phyloP scores from a whole-genome alignment of 371 early-diverging fungal genomes.

The Apophysomyces sp. region DNA sequence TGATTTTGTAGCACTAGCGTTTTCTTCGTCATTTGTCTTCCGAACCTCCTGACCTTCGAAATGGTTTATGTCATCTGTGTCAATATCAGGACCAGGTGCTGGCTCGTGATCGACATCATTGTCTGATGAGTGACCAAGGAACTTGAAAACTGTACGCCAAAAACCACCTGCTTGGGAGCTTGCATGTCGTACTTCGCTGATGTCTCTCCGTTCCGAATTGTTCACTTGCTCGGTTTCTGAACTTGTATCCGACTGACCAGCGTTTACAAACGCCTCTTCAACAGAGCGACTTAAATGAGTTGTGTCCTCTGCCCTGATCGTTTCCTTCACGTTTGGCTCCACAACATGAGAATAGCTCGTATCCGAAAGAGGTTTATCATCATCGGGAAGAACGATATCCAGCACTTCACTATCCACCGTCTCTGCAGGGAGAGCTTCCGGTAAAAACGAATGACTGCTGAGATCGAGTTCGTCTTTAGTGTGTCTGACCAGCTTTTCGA shows the following conservation, averaged over 20 bases:
- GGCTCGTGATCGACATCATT: background rate
- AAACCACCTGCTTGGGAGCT: background rate
- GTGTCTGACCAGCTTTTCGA: background rate
- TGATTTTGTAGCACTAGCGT: background rate
- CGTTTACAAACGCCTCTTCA: too few species aligned
- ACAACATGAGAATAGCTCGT: background rate
- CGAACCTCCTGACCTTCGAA: background rate
- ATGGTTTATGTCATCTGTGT: background rate
- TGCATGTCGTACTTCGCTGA: background rate
- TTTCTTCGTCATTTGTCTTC: background rate
- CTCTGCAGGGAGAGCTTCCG: background rate
- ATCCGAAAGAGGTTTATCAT: background rate
- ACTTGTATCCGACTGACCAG: too few species aligned
- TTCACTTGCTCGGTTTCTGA: background rate
- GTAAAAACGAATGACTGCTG: background rate
- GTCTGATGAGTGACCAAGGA: background rate
- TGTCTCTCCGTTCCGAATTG: background rate
- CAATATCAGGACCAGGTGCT: background rate
- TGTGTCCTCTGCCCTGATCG: too few species aligned
- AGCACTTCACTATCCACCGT: background rate
- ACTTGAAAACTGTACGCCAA: background rate
- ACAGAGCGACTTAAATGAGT: too few species aligned
- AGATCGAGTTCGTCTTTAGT: background rate
- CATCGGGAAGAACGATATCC: background rate
- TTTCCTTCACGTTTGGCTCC: background rate